Conservation (phyloP, 805 yeast genomes). For the Suhomyces pyralidae region DNA sequence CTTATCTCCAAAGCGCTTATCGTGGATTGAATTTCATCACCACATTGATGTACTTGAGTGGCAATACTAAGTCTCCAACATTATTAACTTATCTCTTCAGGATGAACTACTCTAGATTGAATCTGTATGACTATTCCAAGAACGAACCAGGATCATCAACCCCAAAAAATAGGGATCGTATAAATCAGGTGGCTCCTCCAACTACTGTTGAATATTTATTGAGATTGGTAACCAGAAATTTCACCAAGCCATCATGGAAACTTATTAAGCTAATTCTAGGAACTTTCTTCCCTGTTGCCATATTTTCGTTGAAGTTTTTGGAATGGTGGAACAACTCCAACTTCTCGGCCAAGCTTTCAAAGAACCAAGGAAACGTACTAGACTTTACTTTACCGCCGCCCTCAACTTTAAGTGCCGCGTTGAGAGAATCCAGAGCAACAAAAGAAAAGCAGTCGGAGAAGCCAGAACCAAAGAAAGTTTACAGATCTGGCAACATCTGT, state of each 20-base stretch:
- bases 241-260: slow-evolving; percentile 29
- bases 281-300: slow-evolving; percentile 72
- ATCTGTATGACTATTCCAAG: slow-evolving; percentile 46
- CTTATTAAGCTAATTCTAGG: slow-evolving; percentile 35
- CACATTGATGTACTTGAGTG: slow-evolving; percentile 64
- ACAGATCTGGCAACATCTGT: slow-evolving; percentile 45
- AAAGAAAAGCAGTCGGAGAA: slow-evolving; percentile 1
- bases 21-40: slow-evolving; percentile 53
- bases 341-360: slow-evolving; percentile 56
- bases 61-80: slow-evolving; percentile 60
- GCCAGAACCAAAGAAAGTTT: slow-evolving; percentile 12
- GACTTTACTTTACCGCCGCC: slow-evolving; percentile 53
- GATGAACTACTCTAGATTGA: slow-evolving; percentile 64
- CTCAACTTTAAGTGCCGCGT: slow-evolving; percentile 20
- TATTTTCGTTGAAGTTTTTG: slow-evolving; percentile 74
- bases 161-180: slow-evolving; percentile 6
- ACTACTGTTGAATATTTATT: slow-evolving; percentile 35
- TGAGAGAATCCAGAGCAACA: slow-evolving; percentile 3
- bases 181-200: slow-evolving; percentile 40
- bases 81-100: slow-evolving; percentile 58
- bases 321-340: slow-evolving; percentile 93
- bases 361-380: slow-evolving; percentile 42
- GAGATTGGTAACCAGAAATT: slow-evolving; percentile 17
- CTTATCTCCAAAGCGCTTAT: slow-evolving; percentile 48
- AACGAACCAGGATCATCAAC: slow-evolving; percentile 22